Evolutionary conservation across 2,329 filamentous ascomycete genomes (phyloP), one percentile per base, ranked within the genome.

Genomic region (Arthrocladium fulminans): DNA sequence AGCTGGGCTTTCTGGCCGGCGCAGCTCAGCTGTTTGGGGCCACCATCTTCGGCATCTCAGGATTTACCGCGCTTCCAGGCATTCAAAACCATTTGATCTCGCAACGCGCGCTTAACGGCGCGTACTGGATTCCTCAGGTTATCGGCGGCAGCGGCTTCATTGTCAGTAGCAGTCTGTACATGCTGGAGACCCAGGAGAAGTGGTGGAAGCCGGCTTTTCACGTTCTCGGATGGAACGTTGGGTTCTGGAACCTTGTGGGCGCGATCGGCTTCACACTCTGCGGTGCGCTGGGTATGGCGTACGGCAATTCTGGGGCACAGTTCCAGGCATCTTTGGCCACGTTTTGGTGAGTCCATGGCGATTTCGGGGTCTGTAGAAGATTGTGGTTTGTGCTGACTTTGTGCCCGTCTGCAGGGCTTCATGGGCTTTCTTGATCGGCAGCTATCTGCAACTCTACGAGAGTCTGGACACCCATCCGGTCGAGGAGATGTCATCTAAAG

Each of bases 221-320:
- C 2, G 67, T 78, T 0, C 67, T 85, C 1, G 81, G 81, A 2
- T 84, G 81, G 81, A 79, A 84, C 61, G 75, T 85, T 54, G 81
- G 79, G 0, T 62, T 75, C 7, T 84, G 80, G 79, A 84, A 84
- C 56, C 61, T 82, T 2, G 65, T 84, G 17, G 81, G 81, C 1
- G 74, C 75, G 1, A 57, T 83, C 20, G 80, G 80, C 0, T 84
- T 83, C 59, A 45, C 42, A 9, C 65, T 80, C 0, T 79, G 75
- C 51, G 77, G 76, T n/a, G 76, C 72, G 2, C 58, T 80, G 24
- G 77, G 76, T 73, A 47, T 54, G 46, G 75, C 64, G 9, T 61
- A 59, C 6, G 63, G 59, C 20, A 62, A 67, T 47, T 64, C 63
- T 15, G 66, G 66, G 1, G 68, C 72, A n/a, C 61, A 68, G 34